Base-by-base conservation (phyloP, 1,284 basidiomycete genomes). In the Amylostereum areolatum region DNA sequence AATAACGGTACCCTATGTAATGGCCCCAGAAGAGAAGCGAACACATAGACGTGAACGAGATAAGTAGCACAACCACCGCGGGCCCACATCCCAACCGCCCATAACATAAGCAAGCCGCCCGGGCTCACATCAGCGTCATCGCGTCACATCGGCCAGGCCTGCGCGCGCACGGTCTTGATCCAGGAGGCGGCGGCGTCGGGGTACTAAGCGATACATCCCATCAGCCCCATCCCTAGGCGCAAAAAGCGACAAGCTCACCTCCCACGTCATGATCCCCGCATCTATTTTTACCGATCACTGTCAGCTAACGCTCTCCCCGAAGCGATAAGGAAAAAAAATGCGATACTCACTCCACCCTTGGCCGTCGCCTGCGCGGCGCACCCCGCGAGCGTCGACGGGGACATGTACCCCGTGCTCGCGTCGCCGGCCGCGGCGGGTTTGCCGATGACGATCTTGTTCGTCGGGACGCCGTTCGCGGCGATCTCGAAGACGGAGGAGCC, bases 401-500 rank as follows among this genome's bases (percentile, higher is more conserved):
- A 63, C 50, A 85, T 81, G 58, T 71, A 83, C 3, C 84, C 84
- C 55, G 49, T 71, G n/a, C 10, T 8, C 3, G 81, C 81, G 58
- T 82, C 80, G 6, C 68, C 61, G 4, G 67, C 34, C 4, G 62
- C 70, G 0, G 70, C 82, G 0, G 83, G 83, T 64, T 86, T 86
- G 3, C 84, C 84, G 49, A 86, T 80, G 47, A 80, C 74, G 35
- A 75, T 58, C 63, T 76, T 75, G 60, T 69, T 61, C 36, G 80
- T 59, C 2, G 70, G 59, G 4, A 85, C 72, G 34, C 80, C 80
- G 43, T 67, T 74, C 3, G 71, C 70, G 8, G 75, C 70, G 55
- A 86, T 85, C 62, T 86, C 72, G 69, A 85, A 85, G 18, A 85
- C 48, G 0, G 69, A 61, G 0, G 69, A 67, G 49, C 71, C 42